These are phyloP conservation scores for Inga oerstediana DNA, from an alignment of 306 rosid species.

Conservation along the genomic window DNA sequence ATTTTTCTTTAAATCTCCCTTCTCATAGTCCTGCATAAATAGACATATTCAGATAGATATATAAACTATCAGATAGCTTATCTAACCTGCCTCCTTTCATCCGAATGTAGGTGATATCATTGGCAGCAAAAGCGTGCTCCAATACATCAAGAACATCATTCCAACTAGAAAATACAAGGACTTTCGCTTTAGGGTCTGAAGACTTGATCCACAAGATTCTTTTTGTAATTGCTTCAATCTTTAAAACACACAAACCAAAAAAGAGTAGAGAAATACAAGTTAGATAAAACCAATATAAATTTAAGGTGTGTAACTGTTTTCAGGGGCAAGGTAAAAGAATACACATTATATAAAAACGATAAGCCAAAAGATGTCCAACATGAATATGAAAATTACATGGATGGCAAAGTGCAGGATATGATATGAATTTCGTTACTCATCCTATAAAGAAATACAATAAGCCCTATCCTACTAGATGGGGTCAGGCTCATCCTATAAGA, in stretches of 20 bases:
- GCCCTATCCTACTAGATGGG: too few species aligned
- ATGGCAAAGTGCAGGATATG: slow-evolving; percentile 30
- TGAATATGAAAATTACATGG: slow-evolving; percentile 25
- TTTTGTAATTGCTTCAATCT: slow-evolving; percentile 94
- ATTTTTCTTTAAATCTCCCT: slow-evolving; percentile 18
- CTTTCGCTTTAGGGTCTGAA: slow-evolving; percentile 69
- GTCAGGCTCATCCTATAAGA: too few species aligned
- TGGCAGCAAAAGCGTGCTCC: slow-evolving; percentile 84
- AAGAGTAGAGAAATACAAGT: slow-evolving; percentile 19
- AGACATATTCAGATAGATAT: background rate
- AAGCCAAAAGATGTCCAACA: slow-evolving; percentile 7
- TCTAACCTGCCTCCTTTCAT: slow-evolving; percentile 98
- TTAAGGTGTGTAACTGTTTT: background rate
- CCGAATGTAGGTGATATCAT: slow-evolving; percentile 61
- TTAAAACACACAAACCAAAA: slow-evolving; percentile 35
- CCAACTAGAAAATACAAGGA: slow-evolving; percentile 96
- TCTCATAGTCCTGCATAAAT: slow-evolving; percentile 24
- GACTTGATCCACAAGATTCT: slow-evolving; percentile 89
- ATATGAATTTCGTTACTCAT: slow-evolving; percentile 7
- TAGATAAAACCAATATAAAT: background rate
- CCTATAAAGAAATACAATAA: background rate
- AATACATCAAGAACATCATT: slow-evolving; percentile 92
- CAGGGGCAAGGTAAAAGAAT: background rate
- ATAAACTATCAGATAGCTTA: slow-evolving; percentile 18
- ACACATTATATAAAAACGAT: background rate